A percentile compares a stretch with the other conserved stretches of the same genome.
phyloP scores from a whole-genome alignment of 306 rosid species.

The Cicer yamashitae region DNA sequence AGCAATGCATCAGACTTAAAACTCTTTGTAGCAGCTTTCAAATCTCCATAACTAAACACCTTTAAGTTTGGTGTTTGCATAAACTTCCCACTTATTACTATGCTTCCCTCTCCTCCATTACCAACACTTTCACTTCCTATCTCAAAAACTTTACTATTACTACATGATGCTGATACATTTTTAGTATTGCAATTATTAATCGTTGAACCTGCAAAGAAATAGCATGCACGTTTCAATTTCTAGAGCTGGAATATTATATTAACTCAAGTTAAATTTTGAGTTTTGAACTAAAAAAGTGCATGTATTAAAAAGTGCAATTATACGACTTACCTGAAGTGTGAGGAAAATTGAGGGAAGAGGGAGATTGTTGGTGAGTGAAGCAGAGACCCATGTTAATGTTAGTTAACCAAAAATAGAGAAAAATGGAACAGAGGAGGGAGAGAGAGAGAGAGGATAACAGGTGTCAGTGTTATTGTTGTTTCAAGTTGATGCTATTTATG shows the following conservation, averaged over 20 bases:
- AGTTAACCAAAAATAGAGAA: no score
- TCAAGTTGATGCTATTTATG: no score
- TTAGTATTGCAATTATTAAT: constrained; percentile 45
- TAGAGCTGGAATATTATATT: no score
- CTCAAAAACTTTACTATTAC: constrained; percentile 59
- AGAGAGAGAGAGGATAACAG: no score
- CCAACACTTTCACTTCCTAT: background rate
- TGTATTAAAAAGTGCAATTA: no score
- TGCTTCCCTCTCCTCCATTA: background rate
- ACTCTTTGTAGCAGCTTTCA: constrained; percentile 65
- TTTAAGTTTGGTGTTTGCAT: constrained; percentile 63
- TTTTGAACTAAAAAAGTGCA: no score
- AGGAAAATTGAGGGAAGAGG: background rate
- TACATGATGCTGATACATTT: constrained; percentile 10
- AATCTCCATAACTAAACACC: constrained; percentile 63
- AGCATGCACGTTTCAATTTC: no score
- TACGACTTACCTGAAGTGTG: background rate
- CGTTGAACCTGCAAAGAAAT: constrained; percentile 43
- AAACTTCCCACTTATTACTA: constrained; percentile 46
- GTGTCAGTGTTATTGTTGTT: no score
- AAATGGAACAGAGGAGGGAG: no score
- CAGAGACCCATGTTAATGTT: background rate
- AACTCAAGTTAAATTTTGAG: no score
- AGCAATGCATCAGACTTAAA: constrained; percentile 67
- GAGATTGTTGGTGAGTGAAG: background rate